phyloP scores from a whole-genome alignment of 305 asterid genomes.

The Ilex paraguariensis region DNA sequence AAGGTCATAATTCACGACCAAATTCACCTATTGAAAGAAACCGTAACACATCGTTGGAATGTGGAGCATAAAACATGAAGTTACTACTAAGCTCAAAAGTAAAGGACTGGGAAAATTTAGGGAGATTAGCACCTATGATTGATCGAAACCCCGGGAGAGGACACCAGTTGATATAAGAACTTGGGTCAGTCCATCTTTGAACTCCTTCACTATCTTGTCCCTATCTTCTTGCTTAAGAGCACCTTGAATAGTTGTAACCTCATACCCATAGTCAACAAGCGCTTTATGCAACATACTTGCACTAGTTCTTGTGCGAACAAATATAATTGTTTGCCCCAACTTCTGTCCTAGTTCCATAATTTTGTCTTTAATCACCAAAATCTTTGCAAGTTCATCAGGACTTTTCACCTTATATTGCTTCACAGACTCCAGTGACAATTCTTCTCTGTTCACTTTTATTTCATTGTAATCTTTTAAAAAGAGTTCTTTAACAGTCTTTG shows the following conservation, averaged over 20 bases:
- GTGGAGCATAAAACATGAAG: constrained; percentile 3
- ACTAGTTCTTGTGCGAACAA: constrained; percentile 53
- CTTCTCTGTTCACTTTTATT: constrained; percentile 89
- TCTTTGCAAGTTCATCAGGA: constrained; percentile 83
- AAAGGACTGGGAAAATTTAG: constrained; percentile 4
- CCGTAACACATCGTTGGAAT: not conserved
- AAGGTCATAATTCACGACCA: constrained; percentile 87
- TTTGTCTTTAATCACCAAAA: constrained; percentile 68
- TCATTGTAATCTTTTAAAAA: constrained; percentile 64
- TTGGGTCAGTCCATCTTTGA: constrained; percentile 85
- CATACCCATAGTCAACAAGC: constrained; percentile 57
- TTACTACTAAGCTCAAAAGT: not conserved
- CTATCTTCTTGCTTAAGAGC: constrained; percentile 59
- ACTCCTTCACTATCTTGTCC: constrained; percentile 77
- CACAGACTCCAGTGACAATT: constrained; percentile 69
- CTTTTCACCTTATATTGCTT: constrained; percentile 86
- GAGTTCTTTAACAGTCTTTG: constrained; percentile 60
- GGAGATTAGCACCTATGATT: constrained; percentile 52
- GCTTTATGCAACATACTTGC: constrained; percentile 54
- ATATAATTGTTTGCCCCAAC: constrained; percentile 87
- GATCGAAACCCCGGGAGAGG: constrained; percentile 96
- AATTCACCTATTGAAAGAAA: constrained; percentile 56
- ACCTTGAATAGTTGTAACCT: constrained; percentile 94
- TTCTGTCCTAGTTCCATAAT: constrained; percentile 84
- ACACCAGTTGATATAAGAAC: constrained; percentile 91